phyloP scores from a whole-genome alignment of 805 yeast species.

The Wickerhamiella occidentalis region DNA sequence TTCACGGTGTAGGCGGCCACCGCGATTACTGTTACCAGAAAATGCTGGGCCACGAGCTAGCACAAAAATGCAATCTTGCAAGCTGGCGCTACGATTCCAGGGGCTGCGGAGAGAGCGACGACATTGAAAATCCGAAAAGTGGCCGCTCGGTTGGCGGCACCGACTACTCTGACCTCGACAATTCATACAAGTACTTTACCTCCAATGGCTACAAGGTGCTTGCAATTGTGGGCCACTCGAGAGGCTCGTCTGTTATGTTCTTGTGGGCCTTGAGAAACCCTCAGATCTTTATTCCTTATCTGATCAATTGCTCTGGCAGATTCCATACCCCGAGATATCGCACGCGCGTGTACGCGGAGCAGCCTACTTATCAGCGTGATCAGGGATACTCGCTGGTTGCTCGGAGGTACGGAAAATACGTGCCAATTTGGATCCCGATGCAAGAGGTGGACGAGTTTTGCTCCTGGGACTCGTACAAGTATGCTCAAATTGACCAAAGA shows the following conservation, averaged over 20 bases:
- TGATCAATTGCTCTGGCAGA: constrained; percentile 66
- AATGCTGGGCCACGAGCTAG: constrained; percentile 46
- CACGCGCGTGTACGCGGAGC: constrained; percentile 5
- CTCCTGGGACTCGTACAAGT: neutral
- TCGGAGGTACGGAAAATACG: constrained; percentile 41
- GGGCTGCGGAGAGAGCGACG: constrained; percentile 69
- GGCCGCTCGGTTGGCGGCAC: constrained; percentile 48
- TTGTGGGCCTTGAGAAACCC: constrained; percentile 45
- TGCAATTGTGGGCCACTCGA: constrained; percentile 62
- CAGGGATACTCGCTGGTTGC: constrained; percentile 32
- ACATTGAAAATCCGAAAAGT: constrained; percentile 25
- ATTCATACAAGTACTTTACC: constrained; percentile 31
- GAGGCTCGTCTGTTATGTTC: constrained; percentile 69
- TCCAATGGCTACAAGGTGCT: constrained; percentile 33
- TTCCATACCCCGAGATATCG: constrained; percentile 26
- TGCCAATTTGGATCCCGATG: constrained; percentile 35
- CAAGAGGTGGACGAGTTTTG: constrained; percentile 33
- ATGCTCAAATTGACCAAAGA: constrained; percentile 22
- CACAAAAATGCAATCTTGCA: constrained; percentile 47
- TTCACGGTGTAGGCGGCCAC: constrained; percentile 82
- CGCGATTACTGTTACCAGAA: constrained; percentile 67
- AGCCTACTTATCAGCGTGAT: constrained; percentile 11
- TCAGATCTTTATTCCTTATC: constrained; percentile 38
- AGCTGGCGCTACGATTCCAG: constrained; percentile 74
- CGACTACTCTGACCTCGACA: constrained; percentile 58